These are phyloP conservation scores for Fusarium burgessii DNA, from an alignment of 2,329 filamentous ascomycete species.

Conservation along the genomic window DNA sequence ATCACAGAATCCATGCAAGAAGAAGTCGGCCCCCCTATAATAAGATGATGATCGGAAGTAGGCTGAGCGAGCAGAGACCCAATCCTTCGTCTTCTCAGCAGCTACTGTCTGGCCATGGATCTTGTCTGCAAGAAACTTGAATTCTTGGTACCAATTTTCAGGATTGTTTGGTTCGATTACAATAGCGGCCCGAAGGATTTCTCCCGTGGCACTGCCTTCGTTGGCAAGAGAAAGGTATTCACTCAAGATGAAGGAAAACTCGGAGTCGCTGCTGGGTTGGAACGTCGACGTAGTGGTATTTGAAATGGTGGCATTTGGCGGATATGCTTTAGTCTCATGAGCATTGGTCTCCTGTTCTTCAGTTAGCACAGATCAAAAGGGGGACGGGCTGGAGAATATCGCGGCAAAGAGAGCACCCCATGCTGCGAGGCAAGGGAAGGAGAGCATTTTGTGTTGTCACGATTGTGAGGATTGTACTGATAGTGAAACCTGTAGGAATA, in stretches of 20 bases:
- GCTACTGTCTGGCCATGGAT: not conserved
- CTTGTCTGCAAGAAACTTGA: conserved; percentile 8
- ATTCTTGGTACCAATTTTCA: conserved; percentile 15
- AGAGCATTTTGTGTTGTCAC: not conserved
- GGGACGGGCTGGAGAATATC: not conserved
- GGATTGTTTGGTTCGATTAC: conserved; percentile 11
- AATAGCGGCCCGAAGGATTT: conserved; percentile 26
- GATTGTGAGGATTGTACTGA: too few relatives aligned
- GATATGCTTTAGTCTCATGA: not conserved
- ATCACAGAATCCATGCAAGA: conserved; percentile 46
- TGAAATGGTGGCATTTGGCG: conserved; percentile 6
- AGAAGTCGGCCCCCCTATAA: conserved; percentile 58
- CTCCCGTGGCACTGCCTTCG: conserved; percentile 17
- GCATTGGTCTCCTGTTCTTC: not conserved
- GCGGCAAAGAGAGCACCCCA: not conserved
- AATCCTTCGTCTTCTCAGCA: not conserved
- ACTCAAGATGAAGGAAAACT: conserved; percentile 32
- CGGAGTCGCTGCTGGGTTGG: conserved; percentile 22
- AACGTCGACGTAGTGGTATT: conserved; percentile 28
- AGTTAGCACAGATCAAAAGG: not conserved
- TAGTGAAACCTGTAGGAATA: not conserved
- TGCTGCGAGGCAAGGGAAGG: not conserved
- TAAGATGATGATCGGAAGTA: conserved; percentile 56
- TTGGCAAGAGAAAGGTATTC: conserved; percentile 33
- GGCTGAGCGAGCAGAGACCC: conserved; percentile 38